Evolutionary conservation across 768 basidiomycete species (phyloP).

Genomic region (Pleurotus sapidus): DNA sequence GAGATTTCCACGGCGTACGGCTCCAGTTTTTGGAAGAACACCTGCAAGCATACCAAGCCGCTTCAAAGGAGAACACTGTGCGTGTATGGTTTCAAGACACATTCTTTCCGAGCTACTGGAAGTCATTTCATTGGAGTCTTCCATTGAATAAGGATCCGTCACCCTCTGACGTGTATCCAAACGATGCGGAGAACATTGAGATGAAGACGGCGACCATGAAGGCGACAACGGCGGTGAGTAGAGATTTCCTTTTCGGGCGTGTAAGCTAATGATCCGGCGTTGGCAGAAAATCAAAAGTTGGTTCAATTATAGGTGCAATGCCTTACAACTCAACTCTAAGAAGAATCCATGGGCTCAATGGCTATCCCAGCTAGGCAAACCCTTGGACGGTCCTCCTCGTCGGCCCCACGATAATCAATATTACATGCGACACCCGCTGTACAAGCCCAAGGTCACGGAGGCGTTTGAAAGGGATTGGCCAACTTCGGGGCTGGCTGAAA

Average conservation of each 20-base stretch:
- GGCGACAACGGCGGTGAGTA: neutral
- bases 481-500: neutral
- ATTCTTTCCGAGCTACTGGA: neutral
- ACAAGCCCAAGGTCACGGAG: neutral
- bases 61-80: neutral
- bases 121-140: neutral
- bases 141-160: neutral
- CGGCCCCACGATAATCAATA: neutral
- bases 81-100: neutral
- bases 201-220: neutral
- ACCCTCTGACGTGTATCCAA: neutral
- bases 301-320: neutral
- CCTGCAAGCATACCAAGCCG: neutral
- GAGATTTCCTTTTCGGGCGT: neutral
- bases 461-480: neutral
- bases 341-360: neutral
- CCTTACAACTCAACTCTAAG: neutral
- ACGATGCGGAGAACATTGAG: neutral
- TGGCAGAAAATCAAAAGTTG: slow-evolving; percentile 1
- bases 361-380: neutral
- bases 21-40: neutral
- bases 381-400: neutral
- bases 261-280: neutral
- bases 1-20: neutral
- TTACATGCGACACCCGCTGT: neutral